Evolutionary conservation across 352 stramenopile species (phyloP), one percentile per base, ranked within the genome.

Genomic region (Phytophthora fragariaefolia): DNA sequence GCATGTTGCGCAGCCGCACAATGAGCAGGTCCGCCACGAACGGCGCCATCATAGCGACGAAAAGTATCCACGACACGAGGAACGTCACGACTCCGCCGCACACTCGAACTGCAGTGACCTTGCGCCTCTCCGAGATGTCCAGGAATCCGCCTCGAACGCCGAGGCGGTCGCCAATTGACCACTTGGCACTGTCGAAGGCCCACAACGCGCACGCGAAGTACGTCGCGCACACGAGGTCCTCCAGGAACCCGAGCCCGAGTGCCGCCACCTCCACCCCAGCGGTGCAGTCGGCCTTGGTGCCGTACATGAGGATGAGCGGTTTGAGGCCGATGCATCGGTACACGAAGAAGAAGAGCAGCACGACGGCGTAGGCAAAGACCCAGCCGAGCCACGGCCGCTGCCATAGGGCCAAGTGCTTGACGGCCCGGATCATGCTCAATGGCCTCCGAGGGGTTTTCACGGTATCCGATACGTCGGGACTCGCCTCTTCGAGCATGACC

Each of bases 1-100:
- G 76, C 56, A 77, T 74, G 13, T 72, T 34, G 0, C 71, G 71
- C 1, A 75, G 68, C 6, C 67, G 71, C 26, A 89, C 49, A 15
- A 86, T 58, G 45, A 85, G 45, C 38, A 75, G 54, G 47, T 87
- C 78, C 1, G 70, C 69, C 1, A 68, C 57, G 32, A 84, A 77
- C 3, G 75, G 69, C 6, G 49, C 40, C 8, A 74, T 49, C 40
- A 57, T 63, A 3, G 60, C 28, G 1, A 72, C 34, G 45, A 82
- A 81, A 4, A 85, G 59, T 0, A 59, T 2, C 27, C 76, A 72
- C 13, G 63, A 80, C 4, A 76, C 47, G 4, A 68, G 3, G 46
- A 86, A 89, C 0, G 69, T 66, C 1, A 51, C 4, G 23, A 82
- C 70, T 1, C 71, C 63, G 0, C 61, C 48, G 49, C 56, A 55